These are phyloP conservation scores for Limnomonas spitsbergensis DNA, from an alignment of 139 green algal species.

Conservation along the genomic window DNA sequence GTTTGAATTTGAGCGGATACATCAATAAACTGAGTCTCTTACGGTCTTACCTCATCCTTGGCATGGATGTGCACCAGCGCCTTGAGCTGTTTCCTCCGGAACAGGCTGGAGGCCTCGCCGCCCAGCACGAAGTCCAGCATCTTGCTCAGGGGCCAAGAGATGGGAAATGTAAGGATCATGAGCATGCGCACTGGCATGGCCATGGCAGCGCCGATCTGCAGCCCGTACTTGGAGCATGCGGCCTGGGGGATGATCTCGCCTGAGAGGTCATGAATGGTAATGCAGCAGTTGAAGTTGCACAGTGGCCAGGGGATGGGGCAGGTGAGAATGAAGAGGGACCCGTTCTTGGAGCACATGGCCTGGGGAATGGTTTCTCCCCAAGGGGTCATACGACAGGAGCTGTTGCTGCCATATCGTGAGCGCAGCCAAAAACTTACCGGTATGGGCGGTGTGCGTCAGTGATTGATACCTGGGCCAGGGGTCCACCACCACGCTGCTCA, in stretches of 20 bases:
- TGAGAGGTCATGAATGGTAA: not conserved
- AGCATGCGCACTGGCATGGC: conserved; percentile 36
- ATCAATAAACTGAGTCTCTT: no score
- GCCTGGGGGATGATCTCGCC: conserved; percentile 16
- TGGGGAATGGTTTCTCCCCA: conserved; percentile 10
- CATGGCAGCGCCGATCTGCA: not conserved
- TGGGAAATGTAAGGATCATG: conserved; percentile 63
- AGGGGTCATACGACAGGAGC: not conserved
- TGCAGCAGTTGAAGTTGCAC: conserved; percentile 25
- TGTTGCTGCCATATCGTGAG: not conserved
- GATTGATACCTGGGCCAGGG: no score
- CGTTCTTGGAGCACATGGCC: conserved; percentile 10
- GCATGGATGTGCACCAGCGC: conserved; percentile 13
- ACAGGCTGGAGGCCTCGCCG: conserved; percentile 17
- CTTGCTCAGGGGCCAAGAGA: conserved; percentile 74
- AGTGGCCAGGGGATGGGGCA: conserved; percentile 74
- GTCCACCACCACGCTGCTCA: no score
- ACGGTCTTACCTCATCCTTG: conserved; percentile 9
- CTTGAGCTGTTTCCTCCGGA: conserved; percentile 7
- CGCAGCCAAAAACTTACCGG: not conserved
- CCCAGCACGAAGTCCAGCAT: conserved; percentile 26
- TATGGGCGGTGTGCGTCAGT: not conserved
- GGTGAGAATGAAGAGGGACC: conserved; percentile 64
- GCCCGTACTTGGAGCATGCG: conserved; percentile 13
- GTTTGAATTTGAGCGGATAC: no score